Evolutionary conservation across 2,329 filamentous ascomycete genomes (phyloP).

Genomic region (Anthostomella pinea): DNA sequence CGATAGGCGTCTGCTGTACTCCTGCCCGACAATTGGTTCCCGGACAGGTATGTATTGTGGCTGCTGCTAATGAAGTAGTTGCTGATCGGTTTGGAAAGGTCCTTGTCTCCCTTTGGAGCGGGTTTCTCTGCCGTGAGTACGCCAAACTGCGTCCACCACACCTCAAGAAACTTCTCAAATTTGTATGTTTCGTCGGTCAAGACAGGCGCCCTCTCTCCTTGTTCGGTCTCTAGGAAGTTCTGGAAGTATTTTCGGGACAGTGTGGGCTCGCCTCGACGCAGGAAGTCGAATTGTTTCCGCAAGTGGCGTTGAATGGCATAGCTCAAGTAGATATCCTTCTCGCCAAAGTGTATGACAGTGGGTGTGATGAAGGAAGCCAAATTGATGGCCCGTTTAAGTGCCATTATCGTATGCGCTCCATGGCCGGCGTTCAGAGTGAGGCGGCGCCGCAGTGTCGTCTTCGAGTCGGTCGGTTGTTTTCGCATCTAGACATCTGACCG

Average conservation of each 20-base stretch:
- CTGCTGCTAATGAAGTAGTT: constrained; percentile 95
- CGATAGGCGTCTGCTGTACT: constrained; percentile 73
- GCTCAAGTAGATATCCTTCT: constrained; percentile 41
- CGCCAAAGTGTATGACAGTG: constrained; percentile 28
- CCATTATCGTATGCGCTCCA: constrained; percentile 29
- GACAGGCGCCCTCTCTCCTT: constrained; percentile 41
- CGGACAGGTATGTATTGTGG: constrained; percentile 89
- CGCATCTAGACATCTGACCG: constrained; percentile 17
- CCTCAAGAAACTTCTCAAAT: constrained; percentile 49
- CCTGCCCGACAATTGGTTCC: constrained; percentile 78
- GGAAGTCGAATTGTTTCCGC: constrained; percentile 43
- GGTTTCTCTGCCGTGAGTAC: constrained; percentile 45
- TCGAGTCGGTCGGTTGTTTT: constrained; percentile 15
- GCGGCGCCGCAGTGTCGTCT: constrained; percentile 25
- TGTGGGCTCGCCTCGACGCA: constrained; percentile 36
- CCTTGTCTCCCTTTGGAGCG: constrained; percentile 44
- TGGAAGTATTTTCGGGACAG: constrained; percentile 41
- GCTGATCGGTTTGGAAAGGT: constrained; percentile 67
- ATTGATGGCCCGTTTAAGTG: constrained; percentile 31
- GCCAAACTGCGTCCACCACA: constrained; percentile 43
- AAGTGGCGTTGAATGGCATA: constrained; percentile 49
- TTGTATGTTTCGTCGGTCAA: constrained; percentile 41
- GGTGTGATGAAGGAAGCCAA: constrained; percentile 30
- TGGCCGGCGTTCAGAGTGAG: constrained; percentile 27
- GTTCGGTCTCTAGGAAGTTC: constrained; percentile 48